Conservation (phyloP, 164 flowering plant species). For the Liriodendron chinense region DNA sequence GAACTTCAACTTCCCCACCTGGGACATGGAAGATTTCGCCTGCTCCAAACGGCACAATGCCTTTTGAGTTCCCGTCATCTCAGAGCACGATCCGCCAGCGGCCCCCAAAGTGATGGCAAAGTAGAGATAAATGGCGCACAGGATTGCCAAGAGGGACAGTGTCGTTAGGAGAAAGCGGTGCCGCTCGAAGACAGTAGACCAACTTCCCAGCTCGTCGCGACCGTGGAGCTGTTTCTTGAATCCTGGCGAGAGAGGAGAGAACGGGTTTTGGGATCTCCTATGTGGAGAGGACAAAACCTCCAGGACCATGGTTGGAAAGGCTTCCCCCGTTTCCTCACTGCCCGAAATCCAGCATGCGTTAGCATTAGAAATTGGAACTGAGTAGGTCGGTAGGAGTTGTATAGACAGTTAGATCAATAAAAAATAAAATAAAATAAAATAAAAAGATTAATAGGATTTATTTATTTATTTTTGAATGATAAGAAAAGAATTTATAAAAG, state of each 20-base stretch:
- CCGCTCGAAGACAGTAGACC: conserved; percentile 47
- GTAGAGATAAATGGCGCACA: conserved; percentile 73
- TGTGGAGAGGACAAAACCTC: conserved; percentile 47
- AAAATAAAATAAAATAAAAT: too few relatives aligned
- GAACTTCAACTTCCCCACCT: conserved; percentile 55
- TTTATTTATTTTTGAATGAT: too few relatives aligned
- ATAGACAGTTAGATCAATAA: too few relatives aligned
- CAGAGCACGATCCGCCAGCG: conserved; percentile 39
- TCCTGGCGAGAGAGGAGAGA: conserved; percentile 31
- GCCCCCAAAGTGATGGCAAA: conserved; percentile 73
- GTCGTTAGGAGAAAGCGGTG: conserved; percentile 73
- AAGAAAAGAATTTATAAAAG: too few relatives aligned
- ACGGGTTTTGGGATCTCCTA: conserved; percentile 40
- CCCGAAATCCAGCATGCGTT: too few relatives aligned
- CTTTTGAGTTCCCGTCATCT: conserved; percentile 43
- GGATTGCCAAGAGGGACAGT: conserved; percentile 48
- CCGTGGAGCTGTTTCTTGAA: conserved; percentile 35
- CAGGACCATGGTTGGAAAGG: conserved; percentile 32
- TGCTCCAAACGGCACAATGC: conserved; percentile 48
- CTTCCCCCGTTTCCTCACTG: background rate
- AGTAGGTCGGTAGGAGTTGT: too few relatives aligned
- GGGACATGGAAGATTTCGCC: conserved; percentile 38
- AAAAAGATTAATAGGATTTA: too few relatives aligned
- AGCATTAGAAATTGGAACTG: too few relatives aligned
- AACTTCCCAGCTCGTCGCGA: conserved; percentile 59